These are phyloP conservation scores for Trichomonascus vanleenenianus DNA, from an alignment of 805 yeast genomes.

Conservation along the genomic window DNA sequence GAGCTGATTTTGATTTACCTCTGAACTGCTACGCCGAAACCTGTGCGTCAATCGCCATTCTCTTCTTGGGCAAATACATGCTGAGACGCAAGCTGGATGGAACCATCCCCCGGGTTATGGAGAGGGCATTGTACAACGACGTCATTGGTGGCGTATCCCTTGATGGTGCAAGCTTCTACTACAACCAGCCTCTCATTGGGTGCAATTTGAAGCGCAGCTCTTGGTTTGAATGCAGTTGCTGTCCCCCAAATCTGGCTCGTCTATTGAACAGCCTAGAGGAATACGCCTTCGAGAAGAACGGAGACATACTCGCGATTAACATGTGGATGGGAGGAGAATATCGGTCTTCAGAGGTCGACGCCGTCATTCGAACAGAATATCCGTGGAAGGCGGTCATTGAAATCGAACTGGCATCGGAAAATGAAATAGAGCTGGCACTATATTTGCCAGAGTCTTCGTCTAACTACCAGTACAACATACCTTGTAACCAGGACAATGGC, in stretches of 20 bases:
- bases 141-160: conserved; percentile 24
- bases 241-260: conserved; percentile 26
- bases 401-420: not conserved
- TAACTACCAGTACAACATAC: not conserved
- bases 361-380: not conserved
- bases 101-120: conserved; percentile 19
- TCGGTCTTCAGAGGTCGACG: not conserved
- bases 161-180: conserved; percentile 21
- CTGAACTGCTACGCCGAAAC: conserved; percentile 25
- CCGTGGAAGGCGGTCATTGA: not conserved
- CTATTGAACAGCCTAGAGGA: conserved; percentile 20
- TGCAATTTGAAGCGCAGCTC: conserved; percentile 13
- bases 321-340: not conserved
- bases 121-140: conserved; percentile 21
- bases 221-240: conserved; percentile 23
- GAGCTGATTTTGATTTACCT: conserved; percentile 20
- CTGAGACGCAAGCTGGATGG: conserved; percentile 13
- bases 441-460: not conserved
- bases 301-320: not conserved
- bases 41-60: conserved; percentile 24
- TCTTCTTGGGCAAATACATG: conserved; percentile 19
- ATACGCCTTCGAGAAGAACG: not conserved
- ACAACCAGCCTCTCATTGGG: conserved; percentile 21
- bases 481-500: not conserved
- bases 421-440: not conserved